Base-by-base conservation (phyloP, 169 alveolate species). In the Toxoplasma gondii region DNA sequence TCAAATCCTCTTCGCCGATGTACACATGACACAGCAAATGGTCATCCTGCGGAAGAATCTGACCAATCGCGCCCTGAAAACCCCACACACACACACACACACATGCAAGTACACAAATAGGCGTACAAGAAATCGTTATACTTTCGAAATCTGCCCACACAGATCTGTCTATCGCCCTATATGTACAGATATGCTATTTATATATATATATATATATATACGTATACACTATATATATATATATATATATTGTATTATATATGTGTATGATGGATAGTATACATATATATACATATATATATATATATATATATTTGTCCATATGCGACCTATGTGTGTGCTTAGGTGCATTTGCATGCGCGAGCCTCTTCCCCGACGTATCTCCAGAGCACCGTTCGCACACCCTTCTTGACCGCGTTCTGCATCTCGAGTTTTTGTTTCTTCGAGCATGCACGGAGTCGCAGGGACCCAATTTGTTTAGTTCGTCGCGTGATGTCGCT, bases 1-100 rank as follows among this genome's bases (percentile, higher is more conserved):
- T 82, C 39, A 82, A 36, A 31, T 82, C 90, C 9, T 82, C 90
- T 12, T 82, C 90, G 67, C 90, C 90, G 67, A 82, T 82, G 64
- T 82, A 43, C 41, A 82, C 90, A 38, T 82, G 90, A 38, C 90
- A 82, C 4, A 82, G 90, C 90, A 82, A 38, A 5, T 82, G 90
- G 29, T 82, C 90, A 24, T 82, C 90, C 64, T 82, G 90, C 2
- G 90, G 90, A 17, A 82, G 90, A 38, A 82, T 36, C 67, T 82
- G 90, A 19, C 90, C 90, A 41, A 82, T 82, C 67, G 39, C 90
- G 31, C 90, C 90, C 90, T 82, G 90, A 16, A 27, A 29, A 22
- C 27, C 64, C 34, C 90, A 43, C 34, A 36, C 1, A 67, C 53
- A 74, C 31, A 22, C 84, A n/a, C 84, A 69, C 19, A n/a, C 24